Evolutionary conservation across 495 filamentous ascomycete genomes (phyloP).

Genomic region (Neurospora sp.): DNA sequence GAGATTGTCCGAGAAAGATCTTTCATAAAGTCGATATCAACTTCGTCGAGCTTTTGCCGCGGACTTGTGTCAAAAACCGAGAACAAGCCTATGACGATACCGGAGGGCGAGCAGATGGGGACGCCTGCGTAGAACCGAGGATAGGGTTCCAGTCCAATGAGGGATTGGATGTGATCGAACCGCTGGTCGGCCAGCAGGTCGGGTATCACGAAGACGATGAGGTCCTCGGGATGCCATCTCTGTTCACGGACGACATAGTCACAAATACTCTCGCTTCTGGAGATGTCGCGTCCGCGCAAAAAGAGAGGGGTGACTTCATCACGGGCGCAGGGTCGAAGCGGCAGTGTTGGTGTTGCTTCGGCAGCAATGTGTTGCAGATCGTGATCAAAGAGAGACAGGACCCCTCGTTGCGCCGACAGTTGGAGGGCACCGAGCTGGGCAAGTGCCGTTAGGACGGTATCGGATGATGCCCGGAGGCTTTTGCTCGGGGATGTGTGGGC

Average conservation of each 20-base stretch:
- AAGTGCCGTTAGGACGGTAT: slow-evolving; percentile 53
- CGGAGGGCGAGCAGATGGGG: slow-evolving; percentile 54
- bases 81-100: slow-evolving; percentile 61
- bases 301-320: slow-evolving; percentile 27
- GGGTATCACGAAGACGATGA: slow-evolving; percentile 33
- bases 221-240: slow-evolving; percentile 17
- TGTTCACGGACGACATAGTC: slow-evolving; percentile 27
- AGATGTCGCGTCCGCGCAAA: slow-evolving; percentile 33
- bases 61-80: slow-evolving; percentile 54
- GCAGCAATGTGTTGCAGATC: slow-evolving; percentile 51
- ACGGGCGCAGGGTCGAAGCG: slow-evolving; percentile 28
- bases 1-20: slow-evolving; percentile 48
- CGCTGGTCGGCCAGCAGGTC: slow-evolving; percentile 40
- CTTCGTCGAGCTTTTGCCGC: slow-evolving; percentile 25
- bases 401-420: slow-evolving; percentile 40
- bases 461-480: slow-evolving; percentile 27
- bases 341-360: slow-evolving; percentile 47
- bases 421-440: slow-evolving; percentile 50
- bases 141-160: slow-evolving; percentile 22
- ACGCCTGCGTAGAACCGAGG: slow-evolving; percentile 55
- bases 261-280: slow-evolving; percentile 36
- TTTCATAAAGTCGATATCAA: slow-evolving; percentile 32
- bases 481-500: slow-evolving; percentile 3
- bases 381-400: slow-evolving; percentile 52
- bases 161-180: slow-evolving; percentile 27